Evolutionary conservation across 495 filamentous ascomycete genomes (phyloP).

Genomic region (Pseudotulostoma volvatum): DNA sequence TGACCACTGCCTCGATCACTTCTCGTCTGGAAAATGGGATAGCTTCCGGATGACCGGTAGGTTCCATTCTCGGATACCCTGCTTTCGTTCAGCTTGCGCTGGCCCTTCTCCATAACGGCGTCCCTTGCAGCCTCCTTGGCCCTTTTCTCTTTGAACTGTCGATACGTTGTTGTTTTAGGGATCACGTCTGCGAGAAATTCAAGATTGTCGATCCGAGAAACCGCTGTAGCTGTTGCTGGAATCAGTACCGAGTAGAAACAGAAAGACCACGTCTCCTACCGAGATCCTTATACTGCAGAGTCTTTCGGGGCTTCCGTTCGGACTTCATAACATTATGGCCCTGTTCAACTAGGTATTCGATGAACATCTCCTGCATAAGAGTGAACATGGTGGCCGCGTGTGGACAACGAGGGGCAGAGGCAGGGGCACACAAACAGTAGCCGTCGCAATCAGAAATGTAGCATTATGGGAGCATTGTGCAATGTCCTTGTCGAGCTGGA

Average conservation of each 20-base stretch:
- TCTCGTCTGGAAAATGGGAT: not conserved
- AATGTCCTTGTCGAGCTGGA: slow-evolving; percentile 74
- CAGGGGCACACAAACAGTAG: slow-evolving; percentile 59
- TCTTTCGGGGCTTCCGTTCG: slow-evolving; percentile 80
- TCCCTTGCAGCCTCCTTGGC: slow-evolving; percentile 31
- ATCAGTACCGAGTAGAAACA: not conserved
- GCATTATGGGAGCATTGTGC: slow-evolving; percentile 74
- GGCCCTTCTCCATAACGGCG: slow-evolving; percentile 31
- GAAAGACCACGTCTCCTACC: slow-evolving; percentile 27
- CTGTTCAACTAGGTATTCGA: slow-evolving; percentile 76
- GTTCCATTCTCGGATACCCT: slow-evolving; percentile 19
- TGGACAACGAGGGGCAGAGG: no score
- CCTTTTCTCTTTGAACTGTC: slow-evolving; percentile 55
- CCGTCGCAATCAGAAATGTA: slow-evolving; percentile 84
- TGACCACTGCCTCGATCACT: slow-evolving; percentile 1
- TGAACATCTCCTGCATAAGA: slow-evolving; percentile 71
- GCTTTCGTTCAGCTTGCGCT: slow-evolving; percentile 33
- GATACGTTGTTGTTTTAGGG: slow-evolving; percentile 67
- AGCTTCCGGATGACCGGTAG: not conserved
- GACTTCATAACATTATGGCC: slow-evolving; percentile 75
- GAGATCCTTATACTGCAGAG: slow-evolving; percentile 91
- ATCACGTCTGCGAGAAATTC: slow-evolving; percentile 89
- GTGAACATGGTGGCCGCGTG: slow-evolving; percentile 9
- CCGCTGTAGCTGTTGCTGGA: slow-evolving; percentile 51
- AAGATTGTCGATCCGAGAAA: slow-evolving; percentile 79